Evolutionary conservation across 2,329 filamentous ascomycete species (phyloP), one percentile per base, ranked within the genome.

Genomic region (Pseudonectria foliicola): DNA sequence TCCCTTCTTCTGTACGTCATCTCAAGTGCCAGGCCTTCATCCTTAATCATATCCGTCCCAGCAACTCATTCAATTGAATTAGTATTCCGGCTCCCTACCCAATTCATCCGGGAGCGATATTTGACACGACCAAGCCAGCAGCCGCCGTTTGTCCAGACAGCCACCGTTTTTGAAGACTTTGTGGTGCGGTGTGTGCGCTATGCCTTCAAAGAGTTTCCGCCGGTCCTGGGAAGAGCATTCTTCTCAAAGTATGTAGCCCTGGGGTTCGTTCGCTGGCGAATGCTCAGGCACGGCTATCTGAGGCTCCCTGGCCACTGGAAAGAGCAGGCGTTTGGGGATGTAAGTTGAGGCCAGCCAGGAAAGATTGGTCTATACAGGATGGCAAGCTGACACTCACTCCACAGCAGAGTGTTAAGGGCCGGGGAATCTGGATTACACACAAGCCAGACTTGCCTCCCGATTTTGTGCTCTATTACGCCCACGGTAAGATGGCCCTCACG

Each of bases 401-500:
- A 12, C 16, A 49, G 46, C 52, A 40, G 34, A 69, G 64, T 56
- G 29, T 71, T n/a, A 40, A 46, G 26, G 42, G 80, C 38, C 68
- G 68, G 39, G 85, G 85, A 3, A 61, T 90, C 4, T 90, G 83
- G 79, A 75, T 88, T 31, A 72, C 73, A 27, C 62, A 73, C 29
- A 71, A 85, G 47, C 69, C 73, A 12, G 64, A 69, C 26, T 61
- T 67, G 31, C 66, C 73, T 35, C 81, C 85, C 0, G 85, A 92
- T 54, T 65, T 92, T 36, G 78, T 88, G n/a, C 60, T 93, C 2
- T 90, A 87, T 55, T 92, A 92, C 55, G 75, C 76, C 27, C 86
- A 93, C 55, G 86, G 82, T 81, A 62, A 47, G 67, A 10, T 24
- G 23, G 28, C 25, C 13, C 16, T n/a, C 4, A 23, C 26, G 7